Base-by-base conservation (phyloP, 2,329 filamentous ascomycete species). In the Emmonsiellopsis sp. region DNA sequence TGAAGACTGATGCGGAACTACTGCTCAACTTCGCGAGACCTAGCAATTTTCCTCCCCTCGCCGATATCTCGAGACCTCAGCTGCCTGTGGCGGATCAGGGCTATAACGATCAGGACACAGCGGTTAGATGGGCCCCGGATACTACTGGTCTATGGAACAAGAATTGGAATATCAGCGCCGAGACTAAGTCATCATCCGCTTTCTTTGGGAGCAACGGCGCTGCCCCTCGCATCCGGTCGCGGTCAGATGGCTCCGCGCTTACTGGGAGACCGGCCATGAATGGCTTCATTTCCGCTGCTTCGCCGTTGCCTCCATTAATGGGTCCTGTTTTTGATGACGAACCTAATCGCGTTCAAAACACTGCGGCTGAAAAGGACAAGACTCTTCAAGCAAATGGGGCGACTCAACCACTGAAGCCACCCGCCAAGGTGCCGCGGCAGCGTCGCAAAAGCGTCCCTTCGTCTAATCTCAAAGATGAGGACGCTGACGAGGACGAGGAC, bases 1-100 rank as follows among this genome's bases (percentile, higher is more conserved):
- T 73, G 65, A 72, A 70, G 52, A 72, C 70, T 32, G 75, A 77
- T 60, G 75, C 74, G 10, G 73, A 76, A 53, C 65, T 77, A 52
- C 59, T 77, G 43, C 63, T 77, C 27, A 73, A 73, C 53, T 65
- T 76, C 54, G 70, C 71, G 31, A 64, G 71, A 37, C 70, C 71
- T 1, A 63, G 63, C 36, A 68, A 70, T 57, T 67, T 67, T 42
- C 60, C 62, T 37, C 64, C 63, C 14, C 51, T 56, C 31, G 13
- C 44, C 21, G 33, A 46, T 6, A 9, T 6, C 40, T 36, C 50
- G 7, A 46, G 21, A 53, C 57, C 33, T 52, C 58, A 49, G 52
- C 62, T 37, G 55, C 60, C n/a, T 42, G 17, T 45, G 21, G 11
- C 49, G 65, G 67, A 63, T 54, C 60, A 65, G 33, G 65, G 61